phyloP scores from a whole-genome alignment of 345 rosid genomes.

The Microthlaspi erraticum region DNA sequence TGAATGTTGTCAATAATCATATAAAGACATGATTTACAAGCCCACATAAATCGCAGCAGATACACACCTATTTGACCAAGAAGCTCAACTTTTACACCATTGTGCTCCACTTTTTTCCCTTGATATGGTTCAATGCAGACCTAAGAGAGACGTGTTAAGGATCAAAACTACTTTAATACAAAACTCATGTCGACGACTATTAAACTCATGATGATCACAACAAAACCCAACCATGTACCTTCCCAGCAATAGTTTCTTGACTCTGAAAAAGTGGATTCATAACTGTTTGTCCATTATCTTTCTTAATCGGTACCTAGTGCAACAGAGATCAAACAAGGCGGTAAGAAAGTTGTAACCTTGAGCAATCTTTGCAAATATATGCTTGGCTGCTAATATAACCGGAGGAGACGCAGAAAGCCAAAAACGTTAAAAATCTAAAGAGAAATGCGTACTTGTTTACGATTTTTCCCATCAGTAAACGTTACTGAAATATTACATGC shows the following conservation, averaged over 20 bases:
- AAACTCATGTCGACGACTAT: no score
- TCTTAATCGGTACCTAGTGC: slow-evolving; percentile 81
- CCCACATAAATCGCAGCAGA: background rate
- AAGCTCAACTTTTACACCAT: slow-evolving; percentile 94
- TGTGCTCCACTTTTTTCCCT: slow-evolving; percentile 96
- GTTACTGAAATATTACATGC: slow-evolving; percentile 76
- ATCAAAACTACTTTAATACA: background rate
- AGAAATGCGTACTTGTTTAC: slow-evolving; percentile 66
- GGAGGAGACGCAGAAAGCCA: background rate
- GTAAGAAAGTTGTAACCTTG: background rate
- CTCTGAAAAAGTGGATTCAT: slow-evolving; percentile 87
- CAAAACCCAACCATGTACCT: slow-evolving; percentile 54
- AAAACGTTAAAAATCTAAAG: background rate
- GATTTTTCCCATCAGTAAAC: slow-evolving; percentile 78
- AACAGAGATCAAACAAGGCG: slow-evolving; percentile 18
- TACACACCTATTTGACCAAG: slow-evolving; percentile 91
- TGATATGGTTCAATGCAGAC: slow-evolving; percentile 79
- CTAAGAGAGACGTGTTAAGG: slow-evolving; percentile 45
- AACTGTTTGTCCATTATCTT: slow-evolving; percentile 88
- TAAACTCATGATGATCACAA: background rate
- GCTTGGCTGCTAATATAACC: slow-evolving; percentile 3
- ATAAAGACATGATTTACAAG: background rate
- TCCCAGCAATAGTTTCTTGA: slow-evolving; percentile 92
- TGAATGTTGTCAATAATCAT: background rate
- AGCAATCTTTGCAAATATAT: background rate